Evolutionary conservation across 257 asterid genomes (phyloP), one percentile per base, ranked within the genome.

Genomic region (Scutellaria barbata): DNA sequence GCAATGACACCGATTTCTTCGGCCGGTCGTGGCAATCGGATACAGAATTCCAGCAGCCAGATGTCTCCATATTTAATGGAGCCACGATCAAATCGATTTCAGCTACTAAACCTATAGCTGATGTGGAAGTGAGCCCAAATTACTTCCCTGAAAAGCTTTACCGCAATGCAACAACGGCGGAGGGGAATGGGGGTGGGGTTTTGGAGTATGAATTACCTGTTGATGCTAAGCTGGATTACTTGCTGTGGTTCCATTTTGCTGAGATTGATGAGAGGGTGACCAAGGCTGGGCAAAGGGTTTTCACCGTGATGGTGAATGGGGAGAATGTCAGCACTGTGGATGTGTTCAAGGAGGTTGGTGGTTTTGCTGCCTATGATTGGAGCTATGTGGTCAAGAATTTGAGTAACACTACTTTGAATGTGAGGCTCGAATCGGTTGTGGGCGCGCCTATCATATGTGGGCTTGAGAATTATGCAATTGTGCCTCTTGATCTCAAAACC

Each of bases 21-120:
- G 89, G 96, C 55, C 86, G 98, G 60, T 82, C 96, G 1, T 95
- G 99, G 99, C 97, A 92, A 76, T 81, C 96, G 0, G 99, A 84
- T 12, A 11, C 78, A 0, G 79, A 65, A 0, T 88, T 81, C 80
- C 79, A 88, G 71, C 30, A 35, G 0, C 42, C 20, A 18, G 20
- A 63, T 10, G 59, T 55, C 14, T 37, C 82, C 1, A 54, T 59
- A 39, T 51, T 74, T 1, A 69, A 79, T 7, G 89, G 89, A 59
- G 69, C 68, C 0, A 79, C 40, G 2, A 60, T 80, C 35, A 86
- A 88, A 66, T 84, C 89, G 1, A 85, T 95, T 64, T 79, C 95
- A 0, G 86, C 97, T 4, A 30, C 64, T 0, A 90, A 85, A 33
- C 67, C 76, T 5, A 79, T 92, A 5, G 69, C 66, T 17, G 88